Evolutionary conservation across 2,329 filamentous ascomycete genomes (phyloP).

Genomic region (Dactylella cylindrospora): DNA sequence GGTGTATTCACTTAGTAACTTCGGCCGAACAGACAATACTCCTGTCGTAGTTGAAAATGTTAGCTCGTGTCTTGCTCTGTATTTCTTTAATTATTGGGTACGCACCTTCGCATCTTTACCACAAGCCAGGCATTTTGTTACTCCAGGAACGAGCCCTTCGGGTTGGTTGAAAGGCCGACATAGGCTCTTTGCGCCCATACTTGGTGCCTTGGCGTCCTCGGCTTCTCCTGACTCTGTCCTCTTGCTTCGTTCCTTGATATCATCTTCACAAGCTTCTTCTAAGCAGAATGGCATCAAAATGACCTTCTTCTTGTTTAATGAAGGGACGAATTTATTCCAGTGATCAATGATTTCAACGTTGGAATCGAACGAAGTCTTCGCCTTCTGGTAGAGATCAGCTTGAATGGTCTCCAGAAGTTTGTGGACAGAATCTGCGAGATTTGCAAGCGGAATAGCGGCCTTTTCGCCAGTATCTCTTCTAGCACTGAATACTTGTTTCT

Average conservation of each 20-base stretch:
- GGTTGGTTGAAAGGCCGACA: constrained; percentile 87
- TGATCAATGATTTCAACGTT: constrained; percentile 80
- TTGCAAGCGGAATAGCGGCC: constrained; percentile 72
- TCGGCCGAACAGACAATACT: constrained; percentile 37
- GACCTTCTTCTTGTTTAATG: constrained; percentile 88
- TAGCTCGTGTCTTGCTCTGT: too few relatives aligned
- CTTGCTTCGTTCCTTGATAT: constrained; percentile 86
- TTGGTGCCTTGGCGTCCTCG: constrained; percentile 71
- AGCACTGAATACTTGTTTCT: constrained; percentile 78
- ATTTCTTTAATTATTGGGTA: too few relatives aligned
- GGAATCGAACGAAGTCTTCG: constrained; percentile 73
- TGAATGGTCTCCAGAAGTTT: constrained; percentile 88
- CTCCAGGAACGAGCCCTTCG: constrained; percentile 71
- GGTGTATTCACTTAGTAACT: constrained; percentile 46
- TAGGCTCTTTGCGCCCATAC: constrained; percentile 74
- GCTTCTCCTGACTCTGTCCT: constrained; percentile 63
- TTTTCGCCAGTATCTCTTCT: constrained; percentile 87
- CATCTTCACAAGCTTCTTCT: constrained; percentile 76
- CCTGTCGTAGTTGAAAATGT: too few relatives aligned
- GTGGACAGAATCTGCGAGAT: constrained; percentile 72
- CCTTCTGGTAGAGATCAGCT: constrained; percentile 73
- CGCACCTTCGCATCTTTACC: constrained; percentile 48
- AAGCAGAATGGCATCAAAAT: constrained; percentile 85
- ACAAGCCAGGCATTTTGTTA: constrained; percentile 74
- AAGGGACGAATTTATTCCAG: constrained; percentile 89